Evolutionary conservation across 805 yeast genomes (phyloP).

Genomic region (Metschnikowia shivogae): DNA sequence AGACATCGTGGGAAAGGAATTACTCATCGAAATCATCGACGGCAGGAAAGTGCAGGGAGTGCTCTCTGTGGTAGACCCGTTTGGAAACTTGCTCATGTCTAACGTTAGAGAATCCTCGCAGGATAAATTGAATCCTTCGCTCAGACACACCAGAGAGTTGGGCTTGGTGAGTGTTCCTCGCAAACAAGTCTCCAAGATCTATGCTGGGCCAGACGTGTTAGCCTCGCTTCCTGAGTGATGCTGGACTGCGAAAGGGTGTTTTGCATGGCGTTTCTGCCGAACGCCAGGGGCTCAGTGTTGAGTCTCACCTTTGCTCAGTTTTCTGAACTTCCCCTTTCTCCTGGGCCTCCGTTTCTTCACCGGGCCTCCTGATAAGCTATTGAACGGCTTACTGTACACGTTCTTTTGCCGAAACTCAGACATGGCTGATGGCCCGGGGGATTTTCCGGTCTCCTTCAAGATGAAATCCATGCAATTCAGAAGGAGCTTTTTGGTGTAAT

Average conservation of each 20-base stretch:
- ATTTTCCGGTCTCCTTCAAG: slow-evolving; percentile 4
- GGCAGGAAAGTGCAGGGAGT: slow-evolving; percentile 34
- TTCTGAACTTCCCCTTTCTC: not conserved
- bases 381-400: not conserved
- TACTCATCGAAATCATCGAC: slow-evolving; percentile 28
- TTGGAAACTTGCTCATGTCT: slow-evolving; percentile 38
- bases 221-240: not conserved
- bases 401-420: not conserved
- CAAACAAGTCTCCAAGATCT: slow-evolving; percentile 15
- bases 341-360: not conserved
- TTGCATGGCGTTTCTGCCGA: not conserved
- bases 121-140: slow-evolving; percentile 22
- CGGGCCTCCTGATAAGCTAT: not conserved
- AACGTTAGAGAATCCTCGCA: slow-evolving; percentile 31
- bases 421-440: not conserved
- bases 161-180: slow-evolving; percentile 27
- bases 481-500: slow-evolving; percentile 9
- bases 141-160: slow-evolving; percentile 22
- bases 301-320: not conserved
- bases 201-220: not conserved
- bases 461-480: slow-evolving; percentile 11
- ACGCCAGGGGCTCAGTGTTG: not conserved
- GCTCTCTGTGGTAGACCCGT: slow-evolving; percentile 40
- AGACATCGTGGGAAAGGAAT: slow-evolving; percentile 28
- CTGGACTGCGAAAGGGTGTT: not conserved